Evolutionary conservation across 2,329 filamentous ascomycete genomes (phyloP).

Genomic region (Tolypocladium ovalisporum): DNA sequence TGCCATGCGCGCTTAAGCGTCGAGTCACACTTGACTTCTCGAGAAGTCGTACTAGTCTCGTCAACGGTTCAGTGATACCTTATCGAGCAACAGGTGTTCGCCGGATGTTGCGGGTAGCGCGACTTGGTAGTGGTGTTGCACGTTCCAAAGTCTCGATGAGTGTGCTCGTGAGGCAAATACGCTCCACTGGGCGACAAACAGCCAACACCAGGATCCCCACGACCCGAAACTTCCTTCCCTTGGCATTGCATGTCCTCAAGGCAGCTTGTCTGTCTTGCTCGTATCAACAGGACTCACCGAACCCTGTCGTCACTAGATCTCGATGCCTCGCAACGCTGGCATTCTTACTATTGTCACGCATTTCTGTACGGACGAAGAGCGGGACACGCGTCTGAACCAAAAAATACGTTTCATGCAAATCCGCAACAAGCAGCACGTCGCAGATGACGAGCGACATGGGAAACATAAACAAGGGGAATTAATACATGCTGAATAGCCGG

Average conservation of each 20-base stretch:
- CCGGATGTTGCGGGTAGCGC: neutral
- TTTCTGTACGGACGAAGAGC: neutral
- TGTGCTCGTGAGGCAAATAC: neutral
- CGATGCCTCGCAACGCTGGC: neutral
- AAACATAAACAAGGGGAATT: conserved; percentile 31
- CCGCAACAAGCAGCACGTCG: conserved; percentile 7
- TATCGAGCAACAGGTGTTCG: neutral
- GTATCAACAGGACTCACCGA: neutral
- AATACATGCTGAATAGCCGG: conserved; percentile 36
- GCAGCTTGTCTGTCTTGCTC: no score
- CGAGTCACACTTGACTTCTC: no score
- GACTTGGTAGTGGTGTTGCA: neutral
- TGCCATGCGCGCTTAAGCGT: neutral
- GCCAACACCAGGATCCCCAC: no score
- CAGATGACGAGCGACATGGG: conserved; percentile 13
- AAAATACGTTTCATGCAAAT: neutral
- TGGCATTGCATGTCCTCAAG: no score
- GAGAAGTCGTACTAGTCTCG: no score
- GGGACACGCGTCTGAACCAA: neutral
- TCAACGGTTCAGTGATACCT: no score
- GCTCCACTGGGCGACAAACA: neutral
- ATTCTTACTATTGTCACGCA: neutral
- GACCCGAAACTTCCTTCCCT: no score
- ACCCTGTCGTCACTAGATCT: neutral
- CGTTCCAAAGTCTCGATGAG: neutral